phyloP scores from a whole-genome alignment of 345 rosid genomes.

The Xanthoceras sorbifolium region DNA sequence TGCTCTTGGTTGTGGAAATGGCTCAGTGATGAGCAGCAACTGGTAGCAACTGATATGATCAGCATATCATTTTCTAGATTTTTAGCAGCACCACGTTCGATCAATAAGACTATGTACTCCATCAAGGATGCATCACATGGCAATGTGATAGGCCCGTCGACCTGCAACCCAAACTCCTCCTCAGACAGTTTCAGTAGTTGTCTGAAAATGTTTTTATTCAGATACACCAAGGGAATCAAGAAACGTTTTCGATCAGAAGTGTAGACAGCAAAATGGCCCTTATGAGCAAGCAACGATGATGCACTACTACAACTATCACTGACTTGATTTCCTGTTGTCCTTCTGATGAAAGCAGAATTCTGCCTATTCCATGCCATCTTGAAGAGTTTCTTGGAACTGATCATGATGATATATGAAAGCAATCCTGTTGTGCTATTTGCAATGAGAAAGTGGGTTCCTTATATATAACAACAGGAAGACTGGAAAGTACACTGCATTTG shows the following conservation, averaged over 20 bases:
- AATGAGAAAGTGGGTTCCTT: not conserved
- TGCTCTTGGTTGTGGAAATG: not conserved
- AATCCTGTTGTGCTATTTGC: not conserved
- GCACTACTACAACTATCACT: not conserved
- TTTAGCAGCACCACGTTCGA: not conserved
- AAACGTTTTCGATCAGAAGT: not conserved
- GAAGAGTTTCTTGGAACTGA: not conserved
- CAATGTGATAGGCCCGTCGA: conserved; percentile 11
- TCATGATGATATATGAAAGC: not conserved
- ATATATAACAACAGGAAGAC: not conserved
- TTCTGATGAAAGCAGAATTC: not conserved
- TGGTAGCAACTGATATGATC: not conserved
- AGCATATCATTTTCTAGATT: conserved; percentile 13
- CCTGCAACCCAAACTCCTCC: conserved; percentile 18
- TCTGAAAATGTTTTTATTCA: not conserved
- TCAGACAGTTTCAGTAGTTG: conserved; percentile 17
- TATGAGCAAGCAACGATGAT: not conserved
- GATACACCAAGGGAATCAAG: not conserved
- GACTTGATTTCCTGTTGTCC: not conserved
- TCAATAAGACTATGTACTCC: conserved; percentile 10
- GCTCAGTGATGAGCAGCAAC: not conserved
- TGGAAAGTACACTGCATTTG: not conserved
- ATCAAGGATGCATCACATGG: conserved; percentile 23
- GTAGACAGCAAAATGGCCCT: not conserved
- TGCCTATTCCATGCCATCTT: conserved; percentile 6